These are phyloP conservation scores for Hymenoscyphus repandus DNA, from an alignment of 2,329 filamentous ascomycete species.

Conservation along the genomic window DNA sequence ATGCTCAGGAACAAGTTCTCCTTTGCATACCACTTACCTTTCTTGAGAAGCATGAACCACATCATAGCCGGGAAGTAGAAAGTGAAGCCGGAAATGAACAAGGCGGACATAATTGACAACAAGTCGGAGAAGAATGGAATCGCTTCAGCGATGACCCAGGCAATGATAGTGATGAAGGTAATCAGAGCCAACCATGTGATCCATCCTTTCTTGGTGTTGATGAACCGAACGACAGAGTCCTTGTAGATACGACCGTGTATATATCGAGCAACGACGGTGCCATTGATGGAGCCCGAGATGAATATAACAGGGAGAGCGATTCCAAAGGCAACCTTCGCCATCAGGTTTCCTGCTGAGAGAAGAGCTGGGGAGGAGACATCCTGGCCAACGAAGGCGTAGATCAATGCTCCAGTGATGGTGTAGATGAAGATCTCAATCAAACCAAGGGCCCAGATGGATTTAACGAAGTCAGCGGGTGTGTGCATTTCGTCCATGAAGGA, in stretches of 20 bases:
- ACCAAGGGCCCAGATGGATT: conserved; percentile 44
- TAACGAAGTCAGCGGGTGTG: conserved; percentile 32
- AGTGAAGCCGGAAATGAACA: conserved; percentile 28
- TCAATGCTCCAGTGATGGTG: conserved; percentile 49
- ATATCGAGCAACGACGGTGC: conserved; percentile 41
- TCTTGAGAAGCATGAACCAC: conserved; percentile 26
- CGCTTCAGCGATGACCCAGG: conserved; percentile 63
- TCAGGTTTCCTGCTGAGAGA: conserved; percentile 43
- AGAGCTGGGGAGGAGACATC: conserved; percentile 54
- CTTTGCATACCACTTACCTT: conserved; percentile 24
- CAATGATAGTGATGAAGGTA: conserved; percentile 50
- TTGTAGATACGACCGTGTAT: conserved; percentile 27
- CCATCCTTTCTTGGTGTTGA: conserved; percentile 25
- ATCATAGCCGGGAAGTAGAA: conserved; percentile 27
- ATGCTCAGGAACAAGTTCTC: conserved; percentile 20
- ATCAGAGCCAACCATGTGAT: conserved; percentile 53
- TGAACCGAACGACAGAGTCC: conserved; percentile 17
- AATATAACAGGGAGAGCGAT: conserved; percentile 57
- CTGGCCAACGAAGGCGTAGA: conserved; percentile 55
- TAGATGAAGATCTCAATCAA: conserved; percentile 50
- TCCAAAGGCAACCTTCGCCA: conserved; percentile 54
- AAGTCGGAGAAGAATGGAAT: conserved; percentile 66
- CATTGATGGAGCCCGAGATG: conserved; percentile 57
- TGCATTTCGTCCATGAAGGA: conserved; percentile 30
- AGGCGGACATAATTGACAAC: conserved; percentile 48